A percentile compares a stretch with the other conserved stretches of the same genome.
Evolutionary conservation across 2,329 filamentous ascomycete species (phyloP).

Genomic region (Xylariaceae sp.): DNA sequence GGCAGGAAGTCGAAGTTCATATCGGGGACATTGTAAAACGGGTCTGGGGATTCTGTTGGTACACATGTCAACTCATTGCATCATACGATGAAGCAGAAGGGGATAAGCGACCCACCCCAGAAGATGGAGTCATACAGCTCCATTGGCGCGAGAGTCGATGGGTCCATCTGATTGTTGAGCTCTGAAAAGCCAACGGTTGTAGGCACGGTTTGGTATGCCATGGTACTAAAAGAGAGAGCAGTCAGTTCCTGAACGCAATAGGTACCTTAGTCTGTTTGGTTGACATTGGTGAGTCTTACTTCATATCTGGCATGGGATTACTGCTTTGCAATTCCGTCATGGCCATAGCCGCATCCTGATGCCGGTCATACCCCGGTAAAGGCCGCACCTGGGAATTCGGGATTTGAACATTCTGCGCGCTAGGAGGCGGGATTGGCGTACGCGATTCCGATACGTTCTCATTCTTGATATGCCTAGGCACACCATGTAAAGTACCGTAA

Average conservation of each 20-base stretch:
- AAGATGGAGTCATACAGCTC: slow-evolving; percentile 64
- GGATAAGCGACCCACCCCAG: slow-evolving; percentile 49
- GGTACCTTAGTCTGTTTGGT: background rate
- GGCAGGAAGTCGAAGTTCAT: slow-evolving; percentile 58
- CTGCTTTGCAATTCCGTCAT: slow-evolving; percentile 63
- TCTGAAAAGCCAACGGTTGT: slow-evolving; percentile 37
- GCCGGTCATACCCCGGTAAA: slow-evolving; percentile 41
- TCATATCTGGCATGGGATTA: slow-evolving; percentile 42
- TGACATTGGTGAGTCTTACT: slow-evolving; percentile 27
- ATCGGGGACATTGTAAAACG: slow-evolving; percentile 53
- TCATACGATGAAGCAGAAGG: slow-evolving; percentile 8
- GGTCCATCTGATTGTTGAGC: slow-evolving; percentile 44
- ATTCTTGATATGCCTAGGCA: slow-evolving; percentile 43
- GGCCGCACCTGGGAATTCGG: slow-evolving; percentile 25
- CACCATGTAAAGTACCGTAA: slow-evolving; percentile 53
- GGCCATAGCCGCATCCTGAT: slow-evolving; percentile 57
- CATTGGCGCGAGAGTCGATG: slow-evolving; percentile 58
- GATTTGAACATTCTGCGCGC: slow-evolving; percentile 32
- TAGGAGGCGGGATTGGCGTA: slow-evolving; percentile 43
- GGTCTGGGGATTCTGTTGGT: slow-evolving; percentile 50
- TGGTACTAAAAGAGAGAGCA: slow-evolving; percentile 15
- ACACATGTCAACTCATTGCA: slow-evolving; percentile 5
- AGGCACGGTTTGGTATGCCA: slow-evolving; percentile 33
- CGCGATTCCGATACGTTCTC: slow-evolving; percentile 44
- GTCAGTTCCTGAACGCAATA: background rate